phyloP scores from a whole-genome alignment of 2,329 filamentous ascomycete species.

The Colletotrichum endophyticum region DNA sequence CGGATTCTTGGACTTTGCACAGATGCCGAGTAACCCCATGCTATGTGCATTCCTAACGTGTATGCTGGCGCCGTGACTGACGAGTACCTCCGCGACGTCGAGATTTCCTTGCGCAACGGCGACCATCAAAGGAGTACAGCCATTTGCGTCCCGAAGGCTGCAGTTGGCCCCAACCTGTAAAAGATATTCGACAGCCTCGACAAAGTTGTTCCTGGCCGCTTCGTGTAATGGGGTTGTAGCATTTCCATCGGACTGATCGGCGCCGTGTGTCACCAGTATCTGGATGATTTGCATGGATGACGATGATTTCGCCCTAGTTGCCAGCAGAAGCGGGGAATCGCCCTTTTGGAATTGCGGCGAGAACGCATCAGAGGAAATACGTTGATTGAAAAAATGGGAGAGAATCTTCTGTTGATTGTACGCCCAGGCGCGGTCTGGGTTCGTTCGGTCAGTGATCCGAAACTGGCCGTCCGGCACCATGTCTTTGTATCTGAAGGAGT shows the following conservation, averaged over 20 bases:
- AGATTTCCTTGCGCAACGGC: slow-evolving; percentile 16
- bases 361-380: background rate
- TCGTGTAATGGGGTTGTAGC: background rate
- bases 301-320: background rate
- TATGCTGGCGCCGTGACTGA: slow-evolving; percentile 28
- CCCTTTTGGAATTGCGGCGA: background rate
- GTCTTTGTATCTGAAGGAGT: background rate
- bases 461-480: background rate
- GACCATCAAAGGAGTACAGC: background rate
- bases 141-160: background rate
- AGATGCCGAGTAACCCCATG: background rate
- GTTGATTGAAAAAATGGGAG: background rate
- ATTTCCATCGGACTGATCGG: background rate
- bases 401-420: background rate
- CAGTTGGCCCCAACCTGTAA: background rate
- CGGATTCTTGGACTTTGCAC: slow-evolving; percentile 3
- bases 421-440: background rate
- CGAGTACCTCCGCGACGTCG: slow-evolving; percentile 31
- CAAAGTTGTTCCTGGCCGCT: background rate
- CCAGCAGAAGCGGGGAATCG: background rate
- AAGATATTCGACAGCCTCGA: background rate
- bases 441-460: background rate
- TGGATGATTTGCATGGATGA: background rate
- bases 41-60: background rate
- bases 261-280: background rate